Conservation (phyloP, 345 rosid genomes). For the Conringia planisiliqua region DNA sequence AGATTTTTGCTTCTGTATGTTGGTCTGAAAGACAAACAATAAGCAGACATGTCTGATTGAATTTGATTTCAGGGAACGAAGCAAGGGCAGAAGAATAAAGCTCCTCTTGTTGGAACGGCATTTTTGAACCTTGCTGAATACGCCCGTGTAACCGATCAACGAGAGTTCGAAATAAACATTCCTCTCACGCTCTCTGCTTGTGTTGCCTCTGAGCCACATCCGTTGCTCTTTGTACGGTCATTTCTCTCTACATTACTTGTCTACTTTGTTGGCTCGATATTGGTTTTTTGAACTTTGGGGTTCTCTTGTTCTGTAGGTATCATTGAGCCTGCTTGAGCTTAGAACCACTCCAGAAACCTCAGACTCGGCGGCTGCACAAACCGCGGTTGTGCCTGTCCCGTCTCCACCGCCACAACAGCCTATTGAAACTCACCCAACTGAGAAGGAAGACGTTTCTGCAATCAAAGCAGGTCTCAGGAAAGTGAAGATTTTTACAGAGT, state of each 20-base stretch:
- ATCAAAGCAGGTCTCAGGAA: conserved; percentile 48
- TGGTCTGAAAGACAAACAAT: background rate
- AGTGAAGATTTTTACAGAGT: conserved; percentile 44
- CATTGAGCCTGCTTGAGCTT: conserved; percentile 66
- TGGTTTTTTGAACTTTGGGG: background rate
- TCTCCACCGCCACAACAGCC: conserved; percentile 33
- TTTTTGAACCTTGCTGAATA: conserved; percentile 62
- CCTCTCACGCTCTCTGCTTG: conserved; percentile 45
- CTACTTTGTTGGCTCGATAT: background rate
- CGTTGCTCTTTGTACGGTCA: conserved; percentile 58
- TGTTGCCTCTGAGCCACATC: conserved; percentile 39
- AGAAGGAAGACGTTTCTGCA: conserved; percentile 42
- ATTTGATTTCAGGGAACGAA: conserved; percentile 51
- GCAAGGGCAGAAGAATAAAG: conserved; percentile 51
- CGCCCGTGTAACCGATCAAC: conserved; percentile 47
- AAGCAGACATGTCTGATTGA: background rate
- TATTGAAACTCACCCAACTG: conserved; percentile 22
- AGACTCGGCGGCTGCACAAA: conserved; percentile 43
- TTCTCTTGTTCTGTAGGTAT: conserved; percentile 46
- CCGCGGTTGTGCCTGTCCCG: conserved; percentile 55
- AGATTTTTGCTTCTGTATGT: conserved; percentile 6
- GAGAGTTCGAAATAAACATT: conserved; percentile 48
- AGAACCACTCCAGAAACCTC: conserved; percentile 57
- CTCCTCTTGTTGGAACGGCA: conserved; percentile 51
- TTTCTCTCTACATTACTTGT: conserved; percentile 3